Base-by-base conservation (phyloP, 495 filamentous ascomycete genomes). In the Jackrogersella minutella region DNA sequence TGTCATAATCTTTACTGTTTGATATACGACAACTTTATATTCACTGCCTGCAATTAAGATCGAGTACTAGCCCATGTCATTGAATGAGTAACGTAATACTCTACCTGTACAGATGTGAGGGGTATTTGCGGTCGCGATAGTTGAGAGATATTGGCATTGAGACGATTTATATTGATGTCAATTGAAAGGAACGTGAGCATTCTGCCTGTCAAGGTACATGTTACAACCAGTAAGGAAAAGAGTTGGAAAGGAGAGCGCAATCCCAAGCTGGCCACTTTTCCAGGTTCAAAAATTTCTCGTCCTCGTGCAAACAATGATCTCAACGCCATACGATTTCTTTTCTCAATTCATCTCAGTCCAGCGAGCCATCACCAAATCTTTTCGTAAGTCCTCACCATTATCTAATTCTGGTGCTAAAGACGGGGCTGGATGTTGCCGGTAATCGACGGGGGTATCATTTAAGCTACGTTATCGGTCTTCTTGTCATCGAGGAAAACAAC, bases 111-210 rank as follows among this genome's bases (percentile, higher is more conserved):
- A 3, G 26, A 7, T 7, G 7, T 7, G 26, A 30, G 16, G n/a
- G 26, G 4, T 24, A 10, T 17, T 31, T 4, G 24, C n/a, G 17
- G 26, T 31, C 49, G 34, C 21, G 21, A 43, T 24, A 43, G n/a
- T 43, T 19, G 9, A 4, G 39, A 8, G 2, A 21, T 7, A 37
- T 49, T 54, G 44, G 11, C 3, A 49, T 56, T 34, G 14, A 50
- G 21, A 59, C 53, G 36, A 51, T 62, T n/a, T 52, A 53, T 63
- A 63, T 50, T 22, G 26, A 66, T 56, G 31, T 70, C 52, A 58
- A 68, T 69, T 62, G 11, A 66, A 73, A 72, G 68, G 66, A 75
- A 66, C 57, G 66, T 73, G 65, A 51, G 59, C 69, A 66, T 64
- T 72, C 63, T 59, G 44, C 51, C 59, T 54, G 46, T 53, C 62